A percentile compares a stretch with the other conserved stretches of the same genome.
Evolutionary conservation across 179 eudicot genomes (phyloP).

Genomic region (Patellifolia procumbens): DNA sequence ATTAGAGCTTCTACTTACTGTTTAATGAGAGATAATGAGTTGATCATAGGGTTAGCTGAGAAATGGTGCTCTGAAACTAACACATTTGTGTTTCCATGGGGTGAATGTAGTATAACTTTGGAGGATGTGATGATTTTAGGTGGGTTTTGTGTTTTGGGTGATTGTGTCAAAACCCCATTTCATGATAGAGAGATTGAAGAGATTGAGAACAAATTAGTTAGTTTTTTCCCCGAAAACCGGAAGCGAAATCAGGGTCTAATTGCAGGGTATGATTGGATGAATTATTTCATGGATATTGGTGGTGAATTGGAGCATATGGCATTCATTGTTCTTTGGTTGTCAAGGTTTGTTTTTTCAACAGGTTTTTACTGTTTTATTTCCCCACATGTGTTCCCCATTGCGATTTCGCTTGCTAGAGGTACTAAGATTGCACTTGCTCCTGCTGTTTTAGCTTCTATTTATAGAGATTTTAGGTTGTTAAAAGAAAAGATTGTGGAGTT

Average conservation of each 20-base stretch:
- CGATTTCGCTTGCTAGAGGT: conserved; percentile 39
- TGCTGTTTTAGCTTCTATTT: too few species aligned
- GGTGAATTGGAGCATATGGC: conserved; percentile 41
- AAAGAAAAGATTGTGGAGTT: too few species aligned
- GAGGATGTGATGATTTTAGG: conserved; percentile 42
- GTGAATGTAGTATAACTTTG: conserved; percentile 39
- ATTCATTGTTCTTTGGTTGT: conserved; percentile 44
- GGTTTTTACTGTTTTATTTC: background rate
- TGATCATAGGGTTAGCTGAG: conserved; percentile 33
- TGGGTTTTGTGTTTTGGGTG: conserved; percentile 35
- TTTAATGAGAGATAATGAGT: background rate
- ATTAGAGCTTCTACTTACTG: conserved; percentile 23
- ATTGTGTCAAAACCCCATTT: background rate
- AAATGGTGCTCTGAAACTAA: conserved; percentile 38
- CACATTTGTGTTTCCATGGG: conserved; percentile 43
- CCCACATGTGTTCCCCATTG: conserved; percentile 30
- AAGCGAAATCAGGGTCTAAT: background rate
- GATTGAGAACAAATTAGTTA: conserved; percentile 5
- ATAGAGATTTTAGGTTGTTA: too few species aligned
- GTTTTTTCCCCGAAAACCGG: background rate
- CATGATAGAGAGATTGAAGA: background rate
- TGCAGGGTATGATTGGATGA: conserved; percentile 2
- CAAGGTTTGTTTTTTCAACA: conserved; percentile 39
- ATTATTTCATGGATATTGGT: conserved; percentile 31
- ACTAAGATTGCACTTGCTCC: too few species aligned